A percentile compares a stretch with the other conserved stretches of the same genome.
These are phyloP conservation scores for Thalassia testudinum DNA, from an alignment of 116 monocot genomes.

Conservation along the genomic window DNA sequence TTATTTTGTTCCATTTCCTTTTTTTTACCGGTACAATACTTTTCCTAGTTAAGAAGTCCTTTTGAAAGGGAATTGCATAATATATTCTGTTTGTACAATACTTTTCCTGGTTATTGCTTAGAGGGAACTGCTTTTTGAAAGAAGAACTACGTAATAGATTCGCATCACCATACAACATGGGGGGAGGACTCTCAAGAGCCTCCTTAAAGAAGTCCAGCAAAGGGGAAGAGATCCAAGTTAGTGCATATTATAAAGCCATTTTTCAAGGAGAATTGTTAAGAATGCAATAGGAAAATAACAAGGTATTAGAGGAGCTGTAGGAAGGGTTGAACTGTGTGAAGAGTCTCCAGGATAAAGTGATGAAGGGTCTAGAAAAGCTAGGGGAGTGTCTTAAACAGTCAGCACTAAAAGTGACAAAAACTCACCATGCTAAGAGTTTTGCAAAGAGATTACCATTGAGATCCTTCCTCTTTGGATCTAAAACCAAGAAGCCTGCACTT, in stretches of 20 bases:
- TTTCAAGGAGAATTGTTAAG: conserved; percentile 76
- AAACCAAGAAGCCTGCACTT: conserved; percentile 22
- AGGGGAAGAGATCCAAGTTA: conserved; percentile 17
- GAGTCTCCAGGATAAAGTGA: conserved; percentile 36
- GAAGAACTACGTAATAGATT: conserved; percentile 46
- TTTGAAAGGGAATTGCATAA: too few species aligned
- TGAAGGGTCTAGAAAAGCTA: conserved; percentile 27
- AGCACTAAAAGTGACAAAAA: not conserved
- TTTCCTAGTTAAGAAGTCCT: too few species aligned
- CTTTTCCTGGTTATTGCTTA: too few species aligned
- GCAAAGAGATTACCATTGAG: conserved; percentile 30
- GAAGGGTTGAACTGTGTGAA: conserved; percentile 49
- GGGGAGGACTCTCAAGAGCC: conserved; percentile 56
- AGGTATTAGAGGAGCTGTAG: conserved; percentile 45
- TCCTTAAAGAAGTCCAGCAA: too few species aligned
- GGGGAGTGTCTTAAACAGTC: too few species aligned
- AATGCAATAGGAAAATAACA: conserved; percentile 84
- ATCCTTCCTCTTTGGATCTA: conserved; percentile 48
- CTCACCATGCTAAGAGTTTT: conserved; percentile 15
- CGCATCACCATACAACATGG: conserved; percentile 36
- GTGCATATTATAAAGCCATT: conserved; percentile 59
- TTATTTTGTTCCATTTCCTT: too few species aligned
- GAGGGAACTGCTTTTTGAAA: conserved; percentile 38
- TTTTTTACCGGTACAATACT: too few species aligned
- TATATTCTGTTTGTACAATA: too few species aligned